Conservation (phyloP, 176 grass and related monocot species). For the Eleusine coracana region DNA sequence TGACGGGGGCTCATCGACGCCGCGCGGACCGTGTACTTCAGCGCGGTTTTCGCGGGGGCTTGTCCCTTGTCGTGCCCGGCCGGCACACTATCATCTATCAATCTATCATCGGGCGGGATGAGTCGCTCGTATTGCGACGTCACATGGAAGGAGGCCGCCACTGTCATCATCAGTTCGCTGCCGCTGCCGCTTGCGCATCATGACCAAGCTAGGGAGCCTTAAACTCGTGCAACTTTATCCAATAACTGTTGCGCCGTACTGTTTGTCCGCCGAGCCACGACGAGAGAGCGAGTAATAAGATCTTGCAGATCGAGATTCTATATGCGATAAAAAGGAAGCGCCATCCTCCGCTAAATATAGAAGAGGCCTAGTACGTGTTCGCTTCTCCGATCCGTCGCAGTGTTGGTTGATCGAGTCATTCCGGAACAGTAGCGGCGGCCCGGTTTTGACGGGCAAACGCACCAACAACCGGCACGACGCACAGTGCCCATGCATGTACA, state of each 20-base stretch:
- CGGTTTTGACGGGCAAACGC: not conserved
- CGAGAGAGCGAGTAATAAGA: not conserved
- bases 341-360: not conserved
- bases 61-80: constrained; percentile 18
- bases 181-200: not conserved
- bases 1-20: not conserved
- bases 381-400: not conserved
- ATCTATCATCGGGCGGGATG: too few species aligned
- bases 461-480: not conserved
- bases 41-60: constrained; percentile 3
- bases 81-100: too few species aligned
- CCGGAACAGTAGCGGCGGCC: not conserved
- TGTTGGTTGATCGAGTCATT: not conserved
- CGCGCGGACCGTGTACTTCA: not conserved
- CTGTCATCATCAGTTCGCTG: not conserved
- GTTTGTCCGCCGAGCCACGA: not conserved
- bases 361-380: not conserved
- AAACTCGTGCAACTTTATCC: not conserved
- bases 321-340: constrained; percentile 19
- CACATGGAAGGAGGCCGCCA: not conserved
- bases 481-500: constrained; percentile 13
- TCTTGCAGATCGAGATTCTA: constrained; percentile 24
- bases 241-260: not conserved
- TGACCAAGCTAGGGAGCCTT: not conserved
- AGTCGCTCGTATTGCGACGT: too few species aligned